Conservation (phyloP, 108 stramenopile species). For the Craspedostauros australis region DNA sequence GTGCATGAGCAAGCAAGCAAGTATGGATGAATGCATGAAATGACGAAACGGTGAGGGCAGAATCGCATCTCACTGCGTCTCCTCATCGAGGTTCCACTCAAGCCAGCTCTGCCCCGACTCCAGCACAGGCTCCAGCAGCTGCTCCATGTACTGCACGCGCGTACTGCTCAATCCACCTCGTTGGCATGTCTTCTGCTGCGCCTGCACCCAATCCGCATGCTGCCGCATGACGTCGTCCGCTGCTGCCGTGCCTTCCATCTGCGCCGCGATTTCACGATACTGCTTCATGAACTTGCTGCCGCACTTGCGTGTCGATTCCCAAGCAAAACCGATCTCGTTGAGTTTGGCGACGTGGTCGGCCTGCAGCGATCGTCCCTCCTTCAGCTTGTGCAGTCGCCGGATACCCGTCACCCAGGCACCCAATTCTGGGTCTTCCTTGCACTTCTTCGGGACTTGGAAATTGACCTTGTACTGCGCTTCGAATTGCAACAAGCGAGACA, state of each 20-base stretch:
- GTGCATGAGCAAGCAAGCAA: no score
- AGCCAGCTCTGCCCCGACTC: no score
- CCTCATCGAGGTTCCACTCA: no score
- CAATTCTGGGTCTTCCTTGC: constrained; percentile 64
- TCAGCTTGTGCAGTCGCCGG: constrained; percentile 40
- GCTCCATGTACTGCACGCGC: constrained; percentile 57
- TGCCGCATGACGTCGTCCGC: no score
- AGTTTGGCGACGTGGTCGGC: constrained; percentile 44
- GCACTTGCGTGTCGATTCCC: constrained; percentile 64
- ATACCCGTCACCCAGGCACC: constrained; percentile 85
- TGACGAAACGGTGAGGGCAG: no score
- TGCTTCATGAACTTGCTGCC: constrained; percentile 69
- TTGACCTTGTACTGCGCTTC: constrained; percentile 28
- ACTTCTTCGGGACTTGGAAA: constrained; percentile 83
- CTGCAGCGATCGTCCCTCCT: constrained; percentile 35
- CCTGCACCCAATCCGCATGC: constrained; percentile 50
- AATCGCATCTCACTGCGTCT: no score
- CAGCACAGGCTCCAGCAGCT: no score
- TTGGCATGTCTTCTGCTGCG: constrained; percentile 46
- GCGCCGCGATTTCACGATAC: constrained; percentile 38
- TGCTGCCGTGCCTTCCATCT: constrained; percentile 16
- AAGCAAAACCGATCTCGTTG: constrained; percentile 57
- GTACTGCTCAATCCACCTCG: constrained; percentile 60
- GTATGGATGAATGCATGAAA: no score
- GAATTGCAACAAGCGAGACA: constrained; percentile 44